Conservation (phyloP, 2,329 filamentous ascomycete genomes). For the Botryotinia globosa region DNA sequence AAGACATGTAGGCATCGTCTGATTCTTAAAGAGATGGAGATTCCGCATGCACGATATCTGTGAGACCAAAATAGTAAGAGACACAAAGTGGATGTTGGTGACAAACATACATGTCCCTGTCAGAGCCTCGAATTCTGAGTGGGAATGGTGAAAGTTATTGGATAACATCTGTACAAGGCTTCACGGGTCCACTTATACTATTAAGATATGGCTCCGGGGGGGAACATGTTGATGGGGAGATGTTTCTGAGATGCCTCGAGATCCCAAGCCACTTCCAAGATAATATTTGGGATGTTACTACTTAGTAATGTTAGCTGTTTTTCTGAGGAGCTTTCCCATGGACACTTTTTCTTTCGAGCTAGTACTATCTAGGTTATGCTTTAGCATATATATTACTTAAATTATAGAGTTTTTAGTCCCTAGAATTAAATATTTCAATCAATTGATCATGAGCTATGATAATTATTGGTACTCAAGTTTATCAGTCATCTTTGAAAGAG, state of each 20-base stretch:
- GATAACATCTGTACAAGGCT: not conserved
- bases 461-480: not conserved
- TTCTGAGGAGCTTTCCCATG: not conserved
- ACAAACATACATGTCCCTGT: slow-evolving; percentile 7
- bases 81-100: not conserved
- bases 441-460: not conserved
- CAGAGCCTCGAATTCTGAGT: not conserved
- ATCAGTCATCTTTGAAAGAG: not conserved
- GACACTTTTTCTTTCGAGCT: not conserved
- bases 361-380: not conserved
- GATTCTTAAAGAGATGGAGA: slow-evolving; percentile 17
- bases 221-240: not conserved
- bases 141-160: not conserved
- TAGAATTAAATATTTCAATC: too few species aligned
- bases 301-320: not conserved
- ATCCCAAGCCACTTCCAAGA: not conserved
- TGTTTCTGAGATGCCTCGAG: not conserved
- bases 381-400: not conserved
- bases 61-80: slow-evolving; percentile 10
- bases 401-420: not conserved
- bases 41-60: slow-evolving; percentile 5
- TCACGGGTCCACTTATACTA: not conserved
- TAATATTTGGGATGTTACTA: not conserved
- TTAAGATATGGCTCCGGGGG: not conserved
- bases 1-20: not conserved